Base-by-base conservation (phyloP, 139 green algal species). In the Tetradesmus obliquus region DNA sequence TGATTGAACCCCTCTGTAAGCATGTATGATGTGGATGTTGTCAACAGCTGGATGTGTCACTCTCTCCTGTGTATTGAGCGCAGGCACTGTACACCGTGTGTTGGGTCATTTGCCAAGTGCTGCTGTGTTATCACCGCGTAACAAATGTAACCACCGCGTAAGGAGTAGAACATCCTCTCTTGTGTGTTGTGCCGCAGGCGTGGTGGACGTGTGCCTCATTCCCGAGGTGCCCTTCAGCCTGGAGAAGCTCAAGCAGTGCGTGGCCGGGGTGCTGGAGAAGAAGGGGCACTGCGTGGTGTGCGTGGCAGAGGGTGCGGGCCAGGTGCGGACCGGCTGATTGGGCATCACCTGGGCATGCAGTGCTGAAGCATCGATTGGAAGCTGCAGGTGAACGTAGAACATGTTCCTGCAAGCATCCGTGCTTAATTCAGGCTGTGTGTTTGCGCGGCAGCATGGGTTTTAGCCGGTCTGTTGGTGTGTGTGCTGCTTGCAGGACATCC, bases 131-230 rank as follows among this genome's bases (percentile, higher is more conserved):
- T 45, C 32, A 45, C 32, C 0, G 32, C 32, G 32, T 45, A 45
- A 45, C 32, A 45, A 45, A 45, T 45, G 32, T 45, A 45, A 45
- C 32, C 32, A 45, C 32, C 32, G 32, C 32, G 0, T 0, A 45
- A 45, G 32, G 32, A 45, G 32, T 45, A 45, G 0, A 45, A 45
- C 32, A 45, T 45, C 32, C 32, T 45, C 32, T 45, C 32, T 45
- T 45, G 32, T 45, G 32, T 45, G 32, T 0, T 45, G 32, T 45
- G 32, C 4, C 20, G 55, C 86, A 90, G 86, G 86, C 55, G 97
- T 98, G 58, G 96, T 98, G 79, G 98, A 99, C 93, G 88, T 97
- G 22, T 99, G 98, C 95, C 96, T 99, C 15, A 99, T 99, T 79
- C 98, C 98, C 1, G 98, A 99, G 94, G 95, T 99, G 55, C 85